Evolutionary conservation across 495 filamentous ascomycete species (phyloP).

Genomic region (Aspergillus nidulans): DNA sequence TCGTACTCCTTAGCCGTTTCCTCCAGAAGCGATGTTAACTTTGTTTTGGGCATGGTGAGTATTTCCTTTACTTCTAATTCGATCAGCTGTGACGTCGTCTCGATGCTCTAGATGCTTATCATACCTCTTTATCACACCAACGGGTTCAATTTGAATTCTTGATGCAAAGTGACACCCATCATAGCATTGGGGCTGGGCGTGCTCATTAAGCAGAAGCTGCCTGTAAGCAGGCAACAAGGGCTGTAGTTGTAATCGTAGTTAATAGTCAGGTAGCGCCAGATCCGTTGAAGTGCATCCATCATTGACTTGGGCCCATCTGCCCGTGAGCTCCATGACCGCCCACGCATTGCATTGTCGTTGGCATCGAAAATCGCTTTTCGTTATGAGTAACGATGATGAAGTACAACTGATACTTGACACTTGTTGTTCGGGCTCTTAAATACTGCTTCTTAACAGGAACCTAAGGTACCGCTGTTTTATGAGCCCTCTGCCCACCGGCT

Average conservation of each 20-base stretch:
- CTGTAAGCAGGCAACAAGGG: constrained; percentile 23
- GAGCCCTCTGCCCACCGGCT: background rate
- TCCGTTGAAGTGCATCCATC: background rate
- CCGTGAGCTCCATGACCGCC: constrained; percentile 19
- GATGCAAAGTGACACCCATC: background rate
- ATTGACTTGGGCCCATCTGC: constrained; percentile 21
- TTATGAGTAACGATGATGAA: constrained; percentile 24
- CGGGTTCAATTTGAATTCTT: background rate
- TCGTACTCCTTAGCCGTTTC: no score
- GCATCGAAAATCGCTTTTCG: background rate
- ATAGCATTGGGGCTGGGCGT: background rate
- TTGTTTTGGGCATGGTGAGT: constrained; percentile 6
- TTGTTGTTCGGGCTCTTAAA: background rate
- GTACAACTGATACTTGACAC: constrained; percentile 25
- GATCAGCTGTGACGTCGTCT: constrained; percentile 2
- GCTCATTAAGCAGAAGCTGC: constrained; percentile 10
- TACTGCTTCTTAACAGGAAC: background rate
- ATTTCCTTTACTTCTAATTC: constrained; percentile 6
- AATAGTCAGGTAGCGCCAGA: background rate
- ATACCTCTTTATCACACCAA: constrained; percentile 6
- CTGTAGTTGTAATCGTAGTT: background rate
- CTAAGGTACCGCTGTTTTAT: no score
- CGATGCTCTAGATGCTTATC: constrained; percentile 1
- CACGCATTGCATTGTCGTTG: constrained; percentile 25
- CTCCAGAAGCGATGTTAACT: constrained; percentile 7